Conservation (phyloP, 2,329 filamentous ascomycete species). For the Allantophomopsis lycopodina region DNA sequence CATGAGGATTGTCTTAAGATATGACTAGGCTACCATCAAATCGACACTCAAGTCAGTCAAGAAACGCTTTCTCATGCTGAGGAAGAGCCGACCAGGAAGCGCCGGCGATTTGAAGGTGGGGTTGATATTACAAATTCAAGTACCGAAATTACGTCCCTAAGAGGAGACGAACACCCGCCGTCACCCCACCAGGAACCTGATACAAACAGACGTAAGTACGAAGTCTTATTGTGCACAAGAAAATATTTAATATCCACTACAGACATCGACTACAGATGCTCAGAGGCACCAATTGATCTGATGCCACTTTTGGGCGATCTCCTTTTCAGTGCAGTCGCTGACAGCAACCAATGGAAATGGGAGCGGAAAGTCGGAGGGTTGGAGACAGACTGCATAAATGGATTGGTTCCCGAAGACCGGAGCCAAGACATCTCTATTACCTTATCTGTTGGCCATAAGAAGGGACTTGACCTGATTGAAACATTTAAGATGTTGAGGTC, state of each 20-base stretch:
- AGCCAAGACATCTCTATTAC: neutral
- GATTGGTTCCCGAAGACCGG: neutral
- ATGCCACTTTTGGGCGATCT: neutral
- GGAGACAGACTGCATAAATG: neutral
- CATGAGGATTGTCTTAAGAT: too few species aligned
- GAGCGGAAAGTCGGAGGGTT: neutral
- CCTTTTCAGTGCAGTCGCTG: neutral
- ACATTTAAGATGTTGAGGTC: too few species aligned
- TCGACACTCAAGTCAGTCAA: too few species aligned
- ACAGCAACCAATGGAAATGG: conserved; percentile 1
- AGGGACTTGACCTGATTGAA: neutral
- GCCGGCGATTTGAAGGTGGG: too few species aligned
- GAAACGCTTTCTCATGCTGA: too few species aligned
- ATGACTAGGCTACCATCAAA: too few species aligned
- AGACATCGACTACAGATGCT: neutral
- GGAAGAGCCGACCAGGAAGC: too few species aligned
- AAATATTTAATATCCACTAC: neutral
- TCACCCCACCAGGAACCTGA: neutral
- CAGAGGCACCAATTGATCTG: neutral
- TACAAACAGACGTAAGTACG: conserved; percentile 1
- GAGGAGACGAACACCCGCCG: neutral
- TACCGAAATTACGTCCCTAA: neutral
- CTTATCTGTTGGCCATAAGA: neutral
- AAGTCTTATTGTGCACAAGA: neutral
- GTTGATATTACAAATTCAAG: too few species aligned